Conservation (phyloP, 805 yeast species). For the Candida sanyiensis region DNA sequence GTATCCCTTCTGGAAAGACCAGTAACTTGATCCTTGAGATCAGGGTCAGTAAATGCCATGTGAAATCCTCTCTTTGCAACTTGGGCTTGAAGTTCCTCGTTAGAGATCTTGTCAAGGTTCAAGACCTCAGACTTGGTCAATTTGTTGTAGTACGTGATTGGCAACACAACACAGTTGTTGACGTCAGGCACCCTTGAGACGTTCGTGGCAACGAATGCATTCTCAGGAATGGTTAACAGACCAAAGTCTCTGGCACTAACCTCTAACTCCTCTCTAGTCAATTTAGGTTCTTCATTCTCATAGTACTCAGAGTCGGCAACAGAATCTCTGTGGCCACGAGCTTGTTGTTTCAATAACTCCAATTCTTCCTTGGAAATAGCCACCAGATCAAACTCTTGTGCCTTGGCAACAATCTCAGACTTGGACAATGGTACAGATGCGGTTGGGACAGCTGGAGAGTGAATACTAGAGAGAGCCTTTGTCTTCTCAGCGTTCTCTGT, state of each 20-base stretch:
- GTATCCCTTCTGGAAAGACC: slow-evolving; percentile 19
- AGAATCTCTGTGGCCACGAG: slow-evolving; percentile 7
- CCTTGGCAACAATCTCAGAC: slow-evolving; percentile 12
- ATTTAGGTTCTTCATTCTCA: slow-evolving; percentile 2
- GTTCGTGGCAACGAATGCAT: slow-evolving; percentile 60
- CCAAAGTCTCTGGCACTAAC: slow-evolving; percentile 41
- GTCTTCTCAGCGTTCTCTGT: too few species aligned
- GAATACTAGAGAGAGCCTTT: too few species aligned
- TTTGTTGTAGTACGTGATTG: slow-evolving; percentile 57
- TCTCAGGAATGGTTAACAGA: slow-evolving; percentile 49
- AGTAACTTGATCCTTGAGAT: slow-evolving; percentile 11
- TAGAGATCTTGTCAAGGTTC: slow-evolving; percentile 39
- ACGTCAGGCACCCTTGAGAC: slow-evolving; percentile 49
- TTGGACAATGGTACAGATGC: slow-evolving; percentile 15
- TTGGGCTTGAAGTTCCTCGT: slow-evolving; percentile 39
- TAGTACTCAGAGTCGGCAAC: slow-evolving; percentile 9
- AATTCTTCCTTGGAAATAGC: slow-evolving; percentile 32
- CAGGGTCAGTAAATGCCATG: slow-evolving; percentile 21
- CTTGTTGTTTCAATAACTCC: slow-evolving; percentile 26
- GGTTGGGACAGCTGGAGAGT: too few species aligned
- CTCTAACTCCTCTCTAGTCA: slow-evolving; percentile 27
- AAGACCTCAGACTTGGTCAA: slow-evolving; percentile 41
- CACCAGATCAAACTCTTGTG: slow-evolving; percentile 29
- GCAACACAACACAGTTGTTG: slow-evolving; percentile 54
- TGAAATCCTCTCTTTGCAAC: slow-evolving; percentile 46